Conservation (phyloP, 306 rosid species). For the Carpinus fangiana region DNA sequence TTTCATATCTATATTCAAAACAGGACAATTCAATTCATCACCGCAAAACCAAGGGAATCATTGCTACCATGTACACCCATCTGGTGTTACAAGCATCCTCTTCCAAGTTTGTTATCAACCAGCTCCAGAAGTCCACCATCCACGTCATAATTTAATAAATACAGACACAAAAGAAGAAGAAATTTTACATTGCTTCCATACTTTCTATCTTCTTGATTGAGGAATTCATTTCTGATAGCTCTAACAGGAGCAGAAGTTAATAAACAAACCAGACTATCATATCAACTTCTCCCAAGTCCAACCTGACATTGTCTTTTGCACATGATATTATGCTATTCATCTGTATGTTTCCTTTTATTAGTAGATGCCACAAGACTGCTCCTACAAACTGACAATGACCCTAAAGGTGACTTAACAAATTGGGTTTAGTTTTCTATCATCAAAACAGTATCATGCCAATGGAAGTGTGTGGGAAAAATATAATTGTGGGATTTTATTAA, state of each 20-base stretch:
- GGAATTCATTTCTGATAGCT: background rate
- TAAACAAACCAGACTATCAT: background rate
- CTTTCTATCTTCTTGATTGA: background rate
- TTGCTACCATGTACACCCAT: background rate
- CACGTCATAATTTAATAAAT: background rate
- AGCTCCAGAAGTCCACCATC: background rate
- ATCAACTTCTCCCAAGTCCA: background rate
- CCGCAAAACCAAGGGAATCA: too few relatives aligned
- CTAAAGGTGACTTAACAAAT: background rate
- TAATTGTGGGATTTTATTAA: constrained; percentile 32
- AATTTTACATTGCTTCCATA: background rate
- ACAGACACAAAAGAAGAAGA: background rate
- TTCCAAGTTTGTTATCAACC: background rate
- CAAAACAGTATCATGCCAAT: background rate
- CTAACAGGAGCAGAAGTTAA: background rate
- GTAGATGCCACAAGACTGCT: background rate
- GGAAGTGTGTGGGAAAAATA: constrained; percentile 7
- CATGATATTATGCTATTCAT: background rate
- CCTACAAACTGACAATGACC: background rate
- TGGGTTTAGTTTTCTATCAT: background rate
- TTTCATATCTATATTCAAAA: too few relatives aligned
- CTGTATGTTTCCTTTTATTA: constrained; percentile 4
- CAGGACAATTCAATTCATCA: too few relatives aligned
- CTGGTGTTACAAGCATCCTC: background rate
- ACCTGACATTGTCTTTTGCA: background rate